Percentiles rank a stretch among this genome's conserved stretches.
phyloP scores from a whole-genome alignment of 2,329 filamentous ascomycete genomes.

The Dactylonectria estremocensis region DNA sequence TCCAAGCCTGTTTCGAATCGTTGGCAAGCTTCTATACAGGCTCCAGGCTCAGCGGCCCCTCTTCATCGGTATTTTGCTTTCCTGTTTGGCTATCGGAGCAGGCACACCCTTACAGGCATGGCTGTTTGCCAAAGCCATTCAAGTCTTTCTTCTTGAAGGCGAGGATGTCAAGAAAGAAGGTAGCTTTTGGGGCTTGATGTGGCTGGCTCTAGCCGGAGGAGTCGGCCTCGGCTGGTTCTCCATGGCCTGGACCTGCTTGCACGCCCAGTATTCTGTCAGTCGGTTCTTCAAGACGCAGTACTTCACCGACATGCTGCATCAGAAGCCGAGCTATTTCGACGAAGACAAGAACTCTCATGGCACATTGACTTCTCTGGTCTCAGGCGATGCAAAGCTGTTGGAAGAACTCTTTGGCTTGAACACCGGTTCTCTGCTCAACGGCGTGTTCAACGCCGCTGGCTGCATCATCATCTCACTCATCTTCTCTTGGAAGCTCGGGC shows the following conservation, averaged over 20 bases:
- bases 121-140: slow-evolving; percentile 49
- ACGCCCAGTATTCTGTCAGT: slow-evolving; percentile 35
- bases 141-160: slow-evolving; percentile 43
- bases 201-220: slow-evolving; percentile 48
- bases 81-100: slow-evolving; percentile 51
- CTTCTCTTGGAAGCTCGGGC: slow-evolving; percentile 56
- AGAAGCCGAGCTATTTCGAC: slow-evolving; percentile 51
- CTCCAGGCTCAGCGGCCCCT: slow-evolving; percentile 26
- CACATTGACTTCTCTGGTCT: slow-evolving; percentile 45
- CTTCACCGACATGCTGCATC: slow-evolving; percentile 49
- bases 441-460: slow-evolving; percentile 50
- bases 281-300: slow-evolving; percentile 48
- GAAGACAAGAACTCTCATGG: slow-evolving; percentile 49
- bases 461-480: slow-evolving; percentile 50
- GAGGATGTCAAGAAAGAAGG: slow-evolving; percentile 27
- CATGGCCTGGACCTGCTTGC: slow-evolving; percentile 41
- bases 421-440: slow-evolving; percentile 47
- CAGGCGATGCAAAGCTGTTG: slow-evolving; percentile 51
- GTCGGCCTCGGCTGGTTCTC: slow-evolving; percentile 49
- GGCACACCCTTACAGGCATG: slow-evolving; percentile 50
- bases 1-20: too few species aligned
- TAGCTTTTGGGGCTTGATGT: slow-evolving; percentile 53
- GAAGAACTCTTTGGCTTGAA: slow-evolving; percentile 54
- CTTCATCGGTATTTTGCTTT: slow-evolving; percentile 42
- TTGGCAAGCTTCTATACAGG: too few species aligned